Percentiles rank a stretch among this genome's conserved stretches.
These are phyloP conservation scores for Leccinum subatratum DNA, from an alignment of 1,284 basidiomycete genomes.

Conservation along the genomic window DNA sequence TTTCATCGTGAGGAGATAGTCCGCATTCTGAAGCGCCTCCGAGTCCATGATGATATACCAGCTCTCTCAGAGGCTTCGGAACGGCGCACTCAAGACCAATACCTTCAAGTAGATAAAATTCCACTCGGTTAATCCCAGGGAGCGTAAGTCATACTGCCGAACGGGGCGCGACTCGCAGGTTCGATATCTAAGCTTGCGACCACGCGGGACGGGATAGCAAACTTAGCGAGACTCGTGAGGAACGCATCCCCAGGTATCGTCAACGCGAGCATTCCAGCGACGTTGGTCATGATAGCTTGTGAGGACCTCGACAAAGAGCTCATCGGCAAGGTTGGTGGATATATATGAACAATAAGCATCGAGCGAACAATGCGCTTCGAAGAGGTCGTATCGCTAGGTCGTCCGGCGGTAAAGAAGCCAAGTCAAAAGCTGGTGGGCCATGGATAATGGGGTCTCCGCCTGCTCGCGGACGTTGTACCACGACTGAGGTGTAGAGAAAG, in stretches of 20 bases:
- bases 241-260: conserved; percentile 87
- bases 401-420: conserved; percentile 54
- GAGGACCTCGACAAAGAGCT: no score
- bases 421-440: conserved; percentile 67
- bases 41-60: conserved; percentile 79
- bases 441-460: conserved; percentile 63
- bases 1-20: conserved; percentile 75
- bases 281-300: conserved; percentile 59
- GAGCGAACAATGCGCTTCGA: conserved; percentile 47
- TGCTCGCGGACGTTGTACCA: conserved; percentile 60
- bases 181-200: conserved; percentile 79
- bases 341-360: conserved; percentile 41
- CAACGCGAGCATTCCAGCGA: conserved; percentile 81
- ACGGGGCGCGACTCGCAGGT: conserved; percentile 50
- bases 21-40: conserved; percentile 87
- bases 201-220: conserved; percentile 82
- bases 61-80: conserved; percentile 75
- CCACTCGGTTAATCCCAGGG: conserved; percentile 77
- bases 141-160: conserved; percentile 52
- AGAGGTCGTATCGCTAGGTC: conserved; percentile 56
- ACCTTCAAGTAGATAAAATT: conserved; percentile 90
- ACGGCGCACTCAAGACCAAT: conserved; percentile 72
- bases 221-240: conserved; percentile 80
- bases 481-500: conserved; percentile 65
- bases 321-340: no score